phyloP scores from a whole-genome alignment of 768 basidiomycete species.

The Pleurotus eryngii region DNA sequence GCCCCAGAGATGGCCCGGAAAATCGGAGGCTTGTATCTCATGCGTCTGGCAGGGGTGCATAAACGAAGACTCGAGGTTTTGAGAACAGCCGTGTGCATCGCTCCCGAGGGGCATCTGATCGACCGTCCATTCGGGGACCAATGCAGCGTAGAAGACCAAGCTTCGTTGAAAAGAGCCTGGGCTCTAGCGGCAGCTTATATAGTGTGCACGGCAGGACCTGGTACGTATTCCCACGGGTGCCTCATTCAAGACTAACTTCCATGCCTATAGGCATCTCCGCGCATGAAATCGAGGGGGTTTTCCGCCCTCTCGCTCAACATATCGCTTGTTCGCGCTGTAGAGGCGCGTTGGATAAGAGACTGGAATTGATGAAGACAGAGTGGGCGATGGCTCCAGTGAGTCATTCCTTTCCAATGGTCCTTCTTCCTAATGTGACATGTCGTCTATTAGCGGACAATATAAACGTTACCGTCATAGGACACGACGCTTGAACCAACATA shows the following conservation, averaged over 20 bases:
- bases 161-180: neutral
- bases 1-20: neutral
- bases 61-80: neutral
- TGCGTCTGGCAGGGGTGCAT: neutral
- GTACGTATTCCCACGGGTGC: neutral
- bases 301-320: neutral
- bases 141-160: neutral
- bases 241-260: neutral
- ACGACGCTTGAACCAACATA: too few relatives aligned
- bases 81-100: neutral
- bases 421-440: too few relatives aligned
- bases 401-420: too few relatives aligned
- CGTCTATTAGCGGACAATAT: too few relatives aligned
- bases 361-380: neutral
- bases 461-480: too few relatives aligned
- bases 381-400: neutral
- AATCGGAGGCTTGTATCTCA: conserved; percentile 1
- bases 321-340: neutral
- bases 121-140: too few relatives aligned
- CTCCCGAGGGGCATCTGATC: neutral
- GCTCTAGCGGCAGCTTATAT: neutral
- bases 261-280: neutral
- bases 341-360: neutral
- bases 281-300: neutral
- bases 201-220: neutral